Evolutionary conservation across 495 filamentous ascomycete genomes (phyloP).

Genomic region (Rusavskia elegans): DNA sequence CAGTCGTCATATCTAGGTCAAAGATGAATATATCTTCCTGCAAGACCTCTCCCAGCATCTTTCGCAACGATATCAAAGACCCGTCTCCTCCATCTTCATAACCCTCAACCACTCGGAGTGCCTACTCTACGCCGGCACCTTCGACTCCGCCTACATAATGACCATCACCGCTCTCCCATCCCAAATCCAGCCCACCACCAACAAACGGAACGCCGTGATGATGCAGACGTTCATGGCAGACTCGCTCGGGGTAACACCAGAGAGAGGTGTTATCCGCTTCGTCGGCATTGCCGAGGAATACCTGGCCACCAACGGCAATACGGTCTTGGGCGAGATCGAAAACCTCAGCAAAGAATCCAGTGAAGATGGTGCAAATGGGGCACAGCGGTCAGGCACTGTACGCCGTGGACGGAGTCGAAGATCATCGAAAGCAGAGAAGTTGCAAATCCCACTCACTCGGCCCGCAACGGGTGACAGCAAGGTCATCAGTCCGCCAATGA

Average conservation of each 20-base stretch:
- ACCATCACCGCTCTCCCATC: constrained; percentile 57
- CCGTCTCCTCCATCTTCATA: background rate
- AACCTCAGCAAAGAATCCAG: constrained; percentile 30
- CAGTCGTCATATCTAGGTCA: constrained; percentile 13
- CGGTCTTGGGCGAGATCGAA: constrained; percentile 51
- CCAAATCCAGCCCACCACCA: constrained; percentile 57
- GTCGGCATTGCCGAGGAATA: constrained; percentile 51
- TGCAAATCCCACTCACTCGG: background rate
- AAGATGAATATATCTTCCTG: constrained; percentile 36
- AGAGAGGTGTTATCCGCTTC: constrained; percentile 57
- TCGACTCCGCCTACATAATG: constrained; percentile 67
- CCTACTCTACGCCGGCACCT: constrained; percentile 49
- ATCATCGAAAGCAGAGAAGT: too few relatives aligned
- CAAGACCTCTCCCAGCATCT: constrained; percentile 25
- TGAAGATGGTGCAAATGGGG: background rate
- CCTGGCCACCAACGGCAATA: constrained; percentile 52
- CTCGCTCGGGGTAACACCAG: constrained; percentile 42
- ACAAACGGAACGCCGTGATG: constrained; percentile 66
- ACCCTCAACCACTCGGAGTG: constrained; percentile 18
- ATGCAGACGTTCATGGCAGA: constrained; percentile 55
- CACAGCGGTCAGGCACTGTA: background rate
- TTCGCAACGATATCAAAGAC: background rate
- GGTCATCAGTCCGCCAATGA: constrained; percentile 11
- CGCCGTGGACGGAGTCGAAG: constrained; percentile 13
- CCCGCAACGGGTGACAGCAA: constrained; percentile 11